Base-by-base conservation (phyloP, 1,284 basidiomycete species). In the Golubevia pallescens region DNA sequence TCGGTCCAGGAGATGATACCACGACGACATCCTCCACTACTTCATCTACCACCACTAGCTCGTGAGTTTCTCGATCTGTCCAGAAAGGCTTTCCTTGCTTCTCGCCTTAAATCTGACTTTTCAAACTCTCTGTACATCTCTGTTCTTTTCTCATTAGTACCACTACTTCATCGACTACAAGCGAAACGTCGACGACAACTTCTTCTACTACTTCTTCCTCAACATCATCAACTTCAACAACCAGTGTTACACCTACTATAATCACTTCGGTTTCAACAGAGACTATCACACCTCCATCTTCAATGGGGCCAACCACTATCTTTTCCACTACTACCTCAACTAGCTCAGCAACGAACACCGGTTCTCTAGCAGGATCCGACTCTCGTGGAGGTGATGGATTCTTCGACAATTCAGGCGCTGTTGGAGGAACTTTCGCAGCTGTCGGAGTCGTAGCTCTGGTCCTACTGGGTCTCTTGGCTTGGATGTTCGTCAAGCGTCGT, bases 391-490 rank as follows among this genome's bases (percentile, higher is more conserved):
- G 19, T 19, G 56, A 19, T n/a, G 63, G 66, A 60, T 85, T 80
- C 72, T 85, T 81, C 60, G 56, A 69, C 68, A 81, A 85, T 60
- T 67, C 67, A 6, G 81, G 82, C 21, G 81, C 81, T 2, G 82
- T 85, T 8, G 82, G 80, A 32, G 82, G 82, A 16, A 80, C 78
- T 3, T 85, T 85, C 61, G 81, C 82, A 42, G 82, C 74, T 10
- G 82, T 85, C 28, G 82, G 78, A 53, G 71, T 85, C 19, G 79
- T 83, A 21, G 73, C 68, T 20, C 70, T 69, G 32, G 71, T 66
- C 7, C 62, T 84, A 3, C 24, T 85, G 16, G 74, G 69, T 14
- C 76, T 62, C 13, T 57, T 80, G 28, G 71, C 71, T 60, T 85
- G 78, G 71, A 65, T 80, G 66, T 68, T 84, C 24, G 77, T 69